Conservation (phyloP, 805 yeast genomes). For the Brettanomyces naardenensis region DNA sequence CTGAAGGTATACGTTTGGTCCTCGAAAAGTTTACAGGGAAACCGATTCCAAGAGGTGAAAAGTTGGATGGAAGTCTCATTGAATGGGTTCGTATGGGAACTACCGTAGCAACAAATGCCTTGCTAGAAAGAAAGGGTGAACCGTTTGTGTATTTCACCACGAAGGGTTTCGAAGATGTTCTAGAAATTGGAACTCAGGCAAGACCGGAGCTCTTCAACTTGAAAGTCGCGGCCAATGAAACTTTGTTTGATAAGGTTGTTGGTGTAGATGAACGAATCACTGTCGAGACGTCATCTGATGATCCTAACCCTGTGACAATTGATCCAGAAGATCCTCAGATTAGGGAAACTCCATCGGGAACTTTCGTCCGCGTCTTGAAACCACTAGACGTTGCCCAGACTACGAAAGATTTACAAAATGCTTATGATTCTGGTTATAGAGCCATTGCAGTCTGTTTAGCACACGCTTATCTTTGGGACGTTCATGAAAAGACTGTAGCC, state of each 20-base stretch:
- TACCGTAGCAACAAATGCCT: slow-evolving; percentile 85
- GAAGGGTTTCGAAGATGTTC: slow-evolving; percentile 71
- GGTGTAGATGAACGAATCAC: slow-evolving; percentile 84
- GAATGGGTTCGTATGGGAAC: slow-evolving; percentile 77
- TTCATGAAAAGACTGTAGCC: slow-evolving; percentile 28
- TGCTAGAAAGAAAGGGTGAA: slow-evolving; percentile 82
- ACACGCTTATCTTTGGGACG: slow-evolving; percentile 30
- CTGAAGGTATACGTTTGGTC: slow-evolving; percentile 75
- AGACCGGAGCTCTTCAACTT: slow-evolving; percentile 79
- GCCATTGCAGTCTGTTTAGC: slow-evolving; percentile 29
- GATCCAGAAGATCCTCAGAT: slow-evolving; percentile 14
- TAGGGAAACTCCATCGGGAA: slow-evolving; percentile 30
- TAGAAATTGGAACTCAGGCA: slow-evolving; percentile 78
- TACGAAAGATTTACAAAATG: slow-evolving; percentile 15
- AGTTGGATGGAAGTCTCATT: slow-evolving; percentile 49
- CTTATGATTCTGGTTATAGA: slow-evolving; percentile 21
- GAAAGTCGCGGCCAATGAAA: slow-evolving; percentile 55
- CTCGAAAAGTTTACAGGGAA: slow-evolving; percentile 47
- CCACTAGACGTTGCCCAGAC: slow-evolving; percentile 17
- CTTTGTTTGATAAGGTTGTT: slow-evolving; percentile 59
- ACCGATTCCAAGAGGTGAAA: slow-evolving; percentile 43
- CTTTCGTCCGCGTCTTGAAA: slow-evolving; percentile 28
- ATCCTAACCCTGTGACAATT: slow-evolving; percentile 42
- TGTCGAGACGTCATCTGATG: slow-evolving; percentile 62
- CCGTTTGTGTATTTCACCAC: slow-evolving; percentile 72